phyloP scores from a whole-genome alignment of 257 asterid genomes.

The Ilex asprella region DNA sequence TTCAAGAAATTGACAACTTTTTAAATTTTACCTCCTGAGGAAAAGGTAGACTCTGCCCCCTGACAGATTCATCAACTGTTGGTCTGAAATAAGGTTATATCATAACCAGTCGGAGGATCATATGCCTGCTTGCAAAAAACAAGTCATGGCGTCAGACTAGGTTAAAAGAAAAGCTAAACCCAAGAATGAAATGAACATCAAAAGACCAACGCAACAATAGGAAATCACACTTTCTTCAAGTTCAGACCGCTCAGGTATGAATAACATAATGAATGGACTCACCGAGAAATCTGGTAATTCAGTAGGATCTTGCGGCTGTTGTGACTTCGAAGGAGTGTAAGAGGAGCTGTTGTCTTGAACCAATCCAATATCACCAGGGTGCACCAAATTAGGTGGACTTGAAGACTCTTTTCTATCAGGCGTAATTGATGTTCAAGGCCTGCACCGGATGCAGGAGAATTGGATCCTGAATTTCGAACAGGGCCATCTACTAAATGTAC shows the following conservation, averaged over 20 bases:
- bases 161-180: too few relatives aligned
- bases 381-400: not conserved
- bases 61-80: conserved; percentile 62
- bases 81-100: conserved; percentile 72
- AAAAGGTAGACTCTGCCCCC: conserved; percentile 61
- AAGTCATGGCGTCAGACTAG: not conserved
- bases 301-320: not conserved
- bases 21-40: conserved; percentile 69
- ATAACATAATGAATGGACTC: not conserved
- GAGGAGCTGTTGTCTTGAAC: conserved; percentile 5
- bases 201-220: too few relatives aligned
- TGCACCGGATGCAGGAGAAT: conserved; percentile 53
- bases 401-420: conserved; percentile 46
- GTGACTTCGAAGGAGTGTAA: not conserved
- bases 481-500: conserved; percentile 45
- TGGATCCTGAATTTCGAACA: conserved; percentile 50
- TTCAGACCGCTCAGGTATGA: too few relatives aligned
- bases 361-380: conserved; percentile 49
- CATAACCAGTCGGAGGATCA: conserved; percentile 80
- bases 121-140: conserved; percentile 46
- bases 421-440: conserved; percentile 35
- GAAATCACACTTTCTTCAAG: too few relatives aligned
- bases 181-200: too few relatives aligned
- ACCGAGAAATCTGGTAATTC: not conserved
- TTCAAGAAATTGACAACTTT: not conserved